These are phyloP conservation scores for Fusarium brevicatenulatum DNA, from an alignment of 2,329 filamentous ascomycete species.

Conservation along the genomic window DNA sequence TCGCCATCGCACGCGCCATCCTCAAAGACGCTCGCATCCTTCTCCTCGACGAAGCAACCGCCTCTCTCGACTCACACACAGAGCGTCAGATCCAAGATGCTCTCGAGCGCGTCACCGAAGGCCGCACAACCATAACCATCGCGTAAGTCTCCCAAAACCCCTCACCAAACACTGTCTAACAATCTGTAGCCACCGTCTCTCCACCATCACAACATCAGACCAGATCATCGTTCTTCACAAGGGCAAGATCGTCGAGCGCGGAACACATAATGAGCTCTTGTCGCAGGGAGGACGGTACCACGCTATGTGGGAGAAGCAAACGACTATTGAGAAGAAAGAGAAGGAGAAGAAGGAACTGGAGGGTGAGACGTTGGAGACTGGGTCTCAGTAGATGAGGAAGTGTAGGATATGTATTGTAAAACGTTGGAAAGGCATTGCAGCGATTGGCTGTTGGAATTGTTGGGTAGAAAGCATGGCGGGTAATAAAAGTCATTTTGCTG, in stretches of 20 bases:
- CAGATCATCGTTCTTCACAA: conserved; percentile 64
- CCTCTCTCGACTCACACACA: conserved; percentile 72
- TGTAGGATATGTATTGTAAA: conserved; percentile 11
- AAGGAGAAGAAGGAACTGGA: conserved; percentile 45
- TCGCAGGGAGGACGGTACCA: conserved; percentile 58
- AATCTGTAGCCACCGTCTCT: conserved; percentile 60
- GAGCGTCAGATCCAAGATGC: conserved; percentile 67
- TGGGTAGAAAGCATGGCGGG: neutral
- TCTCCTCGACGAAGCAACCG: conserved; percentile 77
- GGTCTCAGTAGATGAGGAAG: conserved; percentile 4
- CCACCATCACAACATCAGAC: conserved; percentile 66
- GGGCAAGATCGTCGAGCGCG: conserved; percentile 61
- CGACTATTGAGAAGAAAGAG: conserved; percentile 53
- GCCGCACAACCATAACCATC: conserved; percentile 64
- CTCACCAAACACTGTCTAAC: neutral
- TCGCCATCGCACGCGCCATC: conserved; percentile 71
- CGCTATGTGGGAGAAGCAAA: conserved; percentile 65
- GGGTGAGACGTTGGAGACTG: conserved; percentile 19
- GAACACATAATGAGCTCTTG: conserved; percentile 60
- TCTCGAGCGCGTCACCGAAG: conserved; percentile 58
- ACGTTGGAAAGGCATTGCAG: neutral
- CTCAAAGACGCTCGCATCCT: conserved; percentile 76
- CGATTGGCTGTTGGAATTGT: neutral
- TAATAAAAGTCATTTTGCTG: neutral
- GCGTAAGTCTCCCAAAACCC: conserved; percentile 47